Conservation (phyloP, 768 basidiomycete genomes). For the Mycena sanguinolenta region DNA sequence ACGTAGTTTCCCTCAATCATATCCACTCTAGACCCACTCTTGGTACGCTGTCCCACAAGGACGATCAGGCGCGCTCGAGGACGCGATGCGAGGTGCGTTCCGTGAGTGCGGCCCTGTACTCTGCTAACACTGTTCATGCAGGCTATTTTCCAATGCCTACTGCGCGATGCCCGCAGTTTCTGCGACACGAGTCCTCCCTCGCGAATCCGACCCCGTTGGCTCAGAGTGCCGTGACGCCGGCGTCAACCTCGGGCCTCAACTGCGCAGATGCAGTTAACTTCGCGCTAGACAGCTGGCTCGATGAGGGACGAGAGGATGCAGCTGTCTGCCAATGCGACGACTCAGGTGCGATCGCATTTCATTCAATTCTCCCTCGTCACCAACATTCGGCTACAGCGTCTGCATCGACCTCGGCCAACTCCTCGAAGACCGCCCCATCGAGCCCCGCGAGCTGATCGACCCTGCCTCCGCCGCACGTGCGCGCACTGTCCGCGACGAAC, state of each 20-base stretch:
- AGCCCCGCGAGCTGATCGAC: too few relatives aligned
- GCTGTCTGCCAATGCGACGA: too few relatives aligned
- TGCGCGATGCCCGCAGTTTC: conserved; percentile 89
- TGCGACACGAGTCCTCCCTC: conserved; percentile 96
- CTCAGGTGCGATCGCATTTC: too few relatives aligned
- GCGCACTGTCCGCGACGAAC: too few relatives aligned
- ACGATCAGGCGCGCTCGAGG: conserved; percentile 85
- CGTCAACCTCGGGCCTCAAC: too few relatives aligned
- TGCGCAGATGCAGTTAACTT: too few relatives aligned
- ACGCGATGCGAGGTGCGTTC: conserved; percentile 83
- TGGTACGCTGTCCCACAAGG: conserved; percentile 99
- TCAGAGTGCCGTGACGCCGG: conserved; percentile 70
- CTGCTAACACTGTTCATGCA: conserved; percentile 44
- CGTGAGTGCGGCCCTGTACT: not conserved
- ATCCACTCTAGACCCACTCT: conserved; percentile 98
- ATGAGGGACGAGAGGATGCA: too few relatives aligned
- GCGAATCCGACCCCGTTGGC: conserved; percentile 89
- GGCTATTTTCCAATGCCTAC: conserved; percentile 93
- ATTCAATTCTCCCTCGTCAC: not conserved
- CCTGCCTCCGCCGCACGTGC: too few relatives aligned
- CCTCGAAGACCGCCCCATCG: too few relatives aligned
- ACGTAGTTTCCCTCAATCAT: conserved; percentile 98
- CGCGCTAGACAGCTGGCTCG: too few relatives aligned
- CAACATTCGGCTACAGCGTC: too few relatives aligned
- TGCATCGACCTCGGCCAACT: too few relatives aligned